Base-by-base conservation (phyloP, 306 rosid species). In the Dryas alaskensis region DNA sequence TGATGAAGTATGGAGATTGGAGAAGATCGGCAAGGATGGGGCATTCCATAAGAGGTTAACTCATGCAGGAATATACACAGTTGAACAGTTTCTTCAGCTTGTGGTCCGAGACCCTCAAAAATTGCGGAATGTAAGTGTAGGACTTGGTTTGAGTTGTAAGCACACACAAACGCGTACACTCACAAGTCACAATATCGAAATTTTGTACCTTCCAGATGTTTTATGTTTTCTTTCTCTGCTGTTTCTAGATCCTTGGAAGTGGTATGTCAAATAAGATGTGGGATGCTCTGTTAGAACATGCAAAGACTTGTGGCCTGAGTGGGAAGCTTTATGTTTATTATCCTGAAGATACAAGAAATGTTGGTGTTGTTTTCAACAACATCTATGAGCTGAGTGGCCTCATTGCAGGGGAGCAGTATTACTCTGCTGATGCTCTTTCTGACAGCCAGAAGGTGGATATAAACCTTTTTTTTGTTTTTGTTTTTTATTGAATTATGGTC, bases 261-360 rank as follows among this genome's bases (percentile, higher is more conserved):
- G 99, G 99, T n/a, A 95, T 95, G 99, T 95, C 99, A 70, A 95
- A 95, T 85, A 95, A 87, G 87, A 95, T 95, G 99, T 95, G 99
- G 99, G 99, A 95, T 4, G 98, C 98, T 75, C 98, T 95, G 73
- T 4, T 95, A 71, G 99, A 95, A 9, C 99, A 95, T 87, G 92
- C 99, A 52, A 95, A 95, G 88, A 95, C 99, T 17, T 95, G 99
- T 81, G 87, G 76, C 77, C 83, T 95, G 69, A 82, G 92, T 31
- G 99, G 96, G 83, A 95, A 88, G 87, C 90, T 77, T 64, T 85
- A 90, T 89, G 89, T 95, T 82, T 95, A 92, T 83, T 90, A 95
- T 78, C 92, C 96, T 42, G 99, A 90, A 60, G 98, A 88, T 72
- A n/a, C 96, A 76, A 86, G 90, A 88, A 90, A 90, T 68, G 90